phyloP scores from a whole-genome alignment of 805 yeast species.

The Jamesozyma jinghongensis region DNA sequence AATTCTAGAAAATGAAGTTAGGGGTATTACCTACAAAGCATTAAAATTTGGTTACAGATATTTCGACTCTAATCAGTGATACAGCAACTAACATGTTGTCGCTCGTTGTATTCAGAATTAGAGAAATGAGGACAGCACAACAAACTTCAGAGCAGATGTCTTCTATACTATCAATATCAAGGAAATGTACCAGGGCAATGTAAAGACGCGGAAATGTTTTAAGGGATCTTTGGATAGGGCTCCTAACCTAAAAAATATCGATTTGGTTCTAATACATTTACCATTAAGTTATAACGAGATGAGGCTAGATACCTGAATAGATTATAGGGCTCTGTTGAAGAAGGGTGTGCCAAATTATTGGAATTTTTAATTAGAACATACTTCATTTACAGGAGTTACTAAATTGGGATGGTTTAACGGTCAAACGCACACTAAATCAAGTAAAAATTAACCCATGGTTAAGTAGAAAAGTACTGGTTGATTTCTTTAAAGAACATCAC shows the following conservation, averaged over 20 bases:
- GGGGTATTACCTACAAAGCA: constrained; percentile 43
- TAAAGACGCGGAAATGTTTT: constrained; percentile 48
- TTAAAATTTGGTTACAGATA: constrained; percentile 61
- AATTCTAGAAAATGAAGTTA: constrained; percentile 33
- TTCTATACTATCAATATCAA: constrained; percentile 64
- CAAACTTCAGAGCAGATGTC: constrained; percentile 38
- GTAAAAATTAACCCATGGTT: constrained; percentile 80
- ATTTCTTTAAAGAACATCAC: constrained; percentile 45
- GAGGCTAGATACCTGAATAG: constrained; percentile 57
- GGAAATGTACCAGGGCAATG: constrained; percentile 55
- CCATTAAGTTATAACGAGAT: constrained; percentile 40
- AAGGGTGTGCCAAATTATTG: constrained; percentile 51
- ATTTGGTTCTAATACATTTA: constrained; percentile 56
- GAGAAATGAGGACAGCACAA: constrained; percentile 38
- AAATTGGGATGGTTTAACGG: constrained; percentile 42
- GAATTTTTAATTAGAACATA: constrained; percentile 68
- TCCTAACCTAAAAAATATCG: constrained; percentile 51
- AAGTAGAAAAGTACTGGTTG: constrained; percentile 52
- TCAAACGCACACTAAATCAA: constrained; percentile 67
- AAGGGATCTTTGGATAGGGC: constrained; percentile 44
- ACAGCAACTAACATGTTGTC: constrained; percentile 53
- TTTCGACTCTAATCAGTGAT: constrained; percentile 57
- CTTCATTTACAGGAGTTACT: constrained; percentile 52
- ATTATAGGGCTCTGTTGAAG: constrained; percentile 61
- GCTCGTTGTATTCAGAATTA: constrained; percentile 50